Base-by-base conservation (phyloP, 441 rosid species). In the Pelargonium fulgidum region DNA sequence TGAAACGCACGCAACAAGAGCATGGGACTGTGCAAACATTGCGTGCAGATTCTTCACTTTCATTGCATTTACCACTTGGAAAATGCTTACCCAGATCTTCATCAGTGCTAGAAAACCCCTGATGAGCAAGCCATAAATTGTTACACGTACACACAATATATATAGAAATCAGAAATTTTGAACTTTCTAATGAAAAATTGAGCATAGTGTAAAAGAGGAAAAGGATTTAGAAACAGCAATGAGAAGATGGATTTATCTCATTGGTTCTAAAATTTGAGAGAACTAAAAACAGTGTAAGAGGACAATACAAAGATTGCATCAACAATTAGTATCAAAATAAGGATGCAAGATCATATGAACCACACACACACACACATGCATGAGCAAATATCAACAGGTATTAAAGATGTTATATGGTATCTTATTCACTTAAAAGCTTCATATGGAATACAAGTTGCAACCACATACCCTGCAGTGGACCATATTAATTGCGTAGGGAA, bases 101-200 rank as follows among this genome's bases (percentile, higher is more conserved):
- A 62, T 70, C 81, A 41, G 41, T 65, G 20, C 66, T 65, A 36
- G 36, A 48, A 47, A 69, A 75, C 73, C 65, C 77, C 76, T 76
- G 54, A 19, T 11, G 69, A 16, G 67, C 36, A 62, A 54, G 33
- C 50, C 26, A 48, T 16, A 65, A 17, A 70, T 61, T 65, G 3
- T 4, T 14, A 11, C 16, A 11, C 2, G 7, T 1, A 39, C 10
- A 7, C 9, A 7, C 7, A 6, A 39, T 7, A 39, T 7, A 39
- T 7, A 39, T 7, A 39, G 1, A 39, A 0, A 39, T 39, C 9
- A 0, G 42, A 39, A 39, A 39, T 39, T 39, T 39, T 39, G 42
- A 39, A 7, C 42, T 39, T 33, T 33, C 42, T 39, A 39, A 39
- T 0, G 42, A 39, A 39, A 39, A 0, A 39, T 39, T 9, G 42